phyloP scores from a whole-genome alignment of 306 rosid genomes.

The Vigna mungo region DNA sequence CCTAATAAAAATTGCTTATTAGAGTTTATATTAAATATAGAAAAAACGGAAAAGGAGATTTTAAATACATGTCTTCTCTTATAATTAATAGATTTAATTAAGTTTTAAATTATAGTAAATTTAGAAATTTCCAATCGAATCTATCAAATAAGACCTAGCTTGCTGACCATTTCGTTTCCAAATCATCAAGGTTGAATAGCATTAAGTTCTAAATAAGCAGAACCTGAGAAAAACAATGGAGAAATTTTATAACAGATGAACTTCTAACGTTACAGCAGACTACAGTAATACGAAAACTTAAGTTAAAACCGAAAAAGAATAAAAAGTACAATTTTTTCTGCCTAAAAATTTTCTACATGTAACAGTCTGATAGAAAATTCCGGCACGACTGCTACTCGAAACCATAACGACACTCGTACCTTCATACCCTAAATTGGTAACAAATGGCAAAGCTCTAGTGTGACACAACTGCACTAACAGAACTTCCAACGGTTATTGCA shows the following conservation, averaged over 20 bases:
- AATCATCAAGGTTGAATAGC: not conserved
- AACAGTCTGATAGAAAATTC: constrained; percentile 46
- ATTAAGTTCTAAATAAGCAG: not conserved
- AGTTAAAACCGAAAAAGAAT: constrained; percentile 34
- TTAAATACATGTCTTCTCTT: too few species aligned
- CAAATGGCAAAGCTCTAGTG: constrained; percentile 42
- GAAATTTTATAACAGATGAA: constrained; percentile 29
- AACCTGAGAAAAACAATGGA: constrained; percentile 25
- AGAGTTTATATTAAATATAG: too few species aligned
- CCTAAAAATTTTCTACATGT: constrained; percentile 50
- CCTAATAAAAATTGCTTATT: too few species aligned
- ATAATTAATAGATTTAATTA: too few species aligned
- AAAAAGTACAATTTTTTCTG: constrained; percentile 32
- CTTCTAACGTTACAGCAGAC: constrained; percentile 29
- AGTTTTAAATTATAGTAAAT: too few species aligned
- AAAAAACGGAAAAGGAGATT: too few species aligned
- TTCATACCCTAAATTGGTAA: constrained; percentile 47
- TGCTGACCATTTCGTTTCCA: not conserved
- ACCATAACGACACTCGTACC: constrained; percentile 48
- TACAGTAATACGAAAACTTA: constrained; percentile 26
- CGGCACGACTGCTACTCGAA: constrained; percentile 44
- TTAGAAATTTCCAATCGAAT: too few species aligned
- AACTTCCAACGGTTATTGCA: constrained; percentile 98
- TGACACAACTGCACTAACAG: constrained; percentile 66
- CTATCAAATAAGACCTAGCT: not conserved